These are phyloP conservation scores for Pouteria campechiana DNA, from an alignment of 179 eudicot species.

Conservation along the genomic window DNA sequence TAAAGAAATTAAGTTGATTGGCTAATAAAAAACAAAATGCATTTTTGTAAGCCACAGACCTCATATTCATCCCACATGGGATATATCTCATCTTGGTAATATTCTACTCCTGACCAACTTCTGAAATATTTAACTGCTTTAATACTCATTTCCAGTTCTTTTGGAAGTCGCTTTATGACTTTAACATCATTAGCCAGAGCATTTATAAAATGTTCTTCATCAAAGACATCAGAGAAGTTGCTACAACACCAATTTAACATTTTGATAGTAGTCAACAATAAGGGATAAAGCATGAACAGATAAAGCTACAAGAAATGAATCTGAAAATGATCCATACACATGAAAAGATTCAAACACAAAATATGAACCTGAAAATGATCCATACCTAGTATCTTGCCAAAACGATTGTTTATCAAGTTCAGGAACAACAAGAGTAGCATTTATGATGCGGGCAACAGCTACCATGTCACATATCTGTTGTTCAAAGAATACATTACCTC, in stretches of 20 bases:
- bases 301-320: not conserved
- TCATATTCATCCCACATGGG: constrained; percentile 63
- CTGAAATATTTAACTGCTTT: constrained; percentile 75
- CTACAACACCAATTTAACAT: constrained; percentile 42
- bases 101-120: constrained; percentile 89
- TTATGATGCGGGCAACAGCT: constrained; percentile 84
- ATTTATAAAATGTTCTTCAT: constrained; percentile 69
- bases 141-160: constrained; percentile 48
- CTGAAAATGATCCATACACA: too few species aligned
- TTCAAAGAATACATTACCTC: too few species aligned
- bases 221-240: constrained; percentile 89
- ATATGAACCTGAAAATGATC: too few species aligned
- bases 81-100: constrained; percentile 76
- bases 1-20: too few species aligned
- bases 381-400: constrained; percentile 92
- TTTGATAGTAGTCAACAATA: too few species aligned
- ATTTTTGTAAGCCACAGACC: constrained; percentile 26
- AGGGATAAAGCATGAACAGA: too few species aligned
- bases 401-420: constrained; percentile 93
- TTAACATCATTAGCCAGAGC: constrained; percentile 72
- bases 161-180: constrained; percentile 54
- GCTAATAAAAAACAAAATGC: too few species aligned
- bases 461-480: constrained; percentile 99
- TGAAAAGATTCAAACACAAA: too few species aligned
- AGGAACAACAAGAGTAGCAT: constrained; percentile 93